Evolutionary conservation across 805 yeast species (phyloP).

Genomic region (Saccharomyces paradoxus): DNA sequence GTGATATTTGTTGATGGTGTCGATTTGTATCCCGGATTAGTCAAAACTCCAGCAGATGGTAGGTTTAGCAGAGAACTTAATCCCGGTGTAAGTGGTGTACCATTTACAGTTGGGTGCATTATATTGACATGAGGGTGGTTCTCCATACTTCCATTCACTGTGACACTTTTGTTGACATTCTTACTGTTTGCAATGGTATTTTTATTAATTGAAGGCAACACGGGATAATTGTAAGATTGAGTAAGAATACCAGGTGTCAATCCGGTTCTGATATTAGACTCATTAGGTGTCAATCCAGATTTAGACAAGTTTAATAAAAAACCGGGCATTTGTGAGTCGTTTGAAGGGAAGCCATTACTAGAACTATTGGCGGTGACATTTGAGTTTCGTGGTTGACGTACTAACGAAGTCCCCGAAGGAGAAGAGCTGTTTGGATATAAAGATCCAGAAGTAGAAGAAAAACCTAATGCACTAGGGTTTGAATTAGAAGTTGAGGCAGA

Average conservation of each 20-base stretch:
- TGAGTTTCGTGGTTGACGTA: background rate
- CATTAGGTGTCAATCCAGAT: constrained; percentile 70
- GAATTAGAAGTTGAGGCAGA: background rate
- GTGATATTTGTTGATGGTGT: background rate
- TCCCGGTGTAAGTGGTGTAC: constrained; percentile 3
- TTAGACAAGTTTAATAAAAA: constrained; percentile 25
- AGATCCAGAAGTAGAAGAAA: background rate
- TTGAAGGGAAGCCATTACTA: constrained; percentile 1
- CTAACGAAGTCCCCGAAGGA: constrained; percentile 7
- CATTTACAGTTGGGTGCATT: constrained; percentile 1
- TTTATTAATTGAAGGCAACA: constrained; percentile 11
- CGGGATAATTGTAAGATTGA: constrained; percentile 9
- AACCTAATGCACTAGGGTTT: background rate
- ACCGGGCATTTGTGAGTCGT: constrained; percentile 11
- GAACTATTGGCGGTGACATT: background rate
- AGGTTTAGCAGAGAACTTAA: constrained; percentile 2
- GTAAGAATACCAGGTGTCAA: constrained; percentile 53
- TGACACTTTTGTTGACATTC: background rate
- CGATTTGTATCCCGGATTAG: background rate
- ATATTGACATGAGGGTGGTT: background rate
- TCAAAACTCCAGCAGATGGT: background rate
- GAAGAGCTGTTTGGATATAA: background rate
- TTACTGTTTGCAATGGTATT: background rate
- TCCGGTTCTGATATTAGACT: constrained; percentile 62
- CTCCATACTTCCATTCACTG: background rate